Evolutionary conservation across 768 basidiomycete species (phyloP), one percentile per base, ranked within the genome.

Genomic region (Rhodotorula graminis): DNA sequence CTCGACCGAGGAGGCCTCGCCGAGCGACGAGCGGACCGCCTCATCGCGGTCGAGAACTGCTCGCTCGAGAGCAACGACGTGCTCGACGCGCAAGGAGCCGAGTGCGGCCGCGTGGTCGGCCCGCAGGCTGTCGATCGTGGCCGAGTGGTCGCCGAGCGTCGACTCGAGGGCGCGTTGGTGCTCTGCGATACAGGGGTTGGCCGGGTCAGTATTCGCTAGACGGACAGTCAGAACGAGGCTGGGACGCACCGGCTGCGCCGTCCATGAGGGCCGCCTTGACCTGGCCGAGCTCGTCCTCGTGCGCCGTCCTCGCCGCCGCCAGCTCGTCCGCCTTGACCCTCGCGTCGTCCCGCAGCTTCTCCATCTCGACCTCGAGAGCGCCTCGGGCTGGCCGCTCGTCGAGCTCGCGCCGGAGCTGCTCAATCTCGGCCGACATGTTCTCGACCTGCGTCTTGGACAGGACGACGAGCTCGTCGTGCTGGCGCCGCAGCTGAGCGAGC

Each of bases 401-500:
- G 50, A 94, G 85, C 77, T 92, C 62, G 5, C 52, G 29, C 0
- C 75, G 64, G 3, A 79, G 67, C 29, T 63, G 63, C 4, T 49
- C 61, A 27, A 79, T 77, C 67, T 79, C 93, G 68, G 85, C 88
- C 16, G 92, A 91, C 88, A 95, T 91, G 79, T 95, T 95, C 64
- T 88, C 61, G 77, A 92, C 92, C 85, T 94, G 93, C 78, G 95
- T 89, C 67, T 90, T 85, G 23, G 91, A 91, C 56, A 94, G 84
- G 14, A 88, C 86, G 14, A 86, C 88, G 29, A 97, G 84, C 64
- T 90, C 90, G 68, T 94, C 91, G 62, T 92, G 87, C 79, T 92
- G 89, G 55, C 90, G 85, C 68, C 88, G 88, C 84, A 77, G 76
- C 59, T 77, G 77, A 3, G 74, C 80, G 33, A 96, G 84, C 78